These are phyloP conservation scores for Bretschneidera sinensis DNA, from an alignment of 345 rosid genomes.

Conservation along the genomic window DNA sequence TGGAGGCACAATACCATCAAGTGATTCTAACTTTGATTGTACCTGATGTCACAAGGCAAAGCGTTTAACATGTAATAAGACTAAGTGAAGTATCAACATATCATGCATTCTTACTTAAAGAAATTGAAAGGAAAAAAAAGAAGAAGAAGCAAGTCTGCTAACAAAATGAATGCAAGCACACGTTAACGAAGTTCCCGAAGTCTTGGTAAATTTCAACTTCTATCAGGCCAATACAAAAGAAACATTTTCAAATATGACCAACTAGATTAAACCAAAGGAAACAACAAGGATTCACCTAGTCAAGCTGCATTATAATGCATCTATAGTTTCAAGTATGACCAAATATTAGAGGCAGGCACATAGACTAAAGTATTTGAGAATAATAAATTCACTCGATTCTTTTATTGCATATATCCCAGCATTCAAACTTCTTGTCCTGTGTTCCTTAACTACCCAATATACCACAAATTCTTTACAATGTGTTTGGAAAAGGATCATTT, in stretches of 20 bases:
- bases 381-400: no score
- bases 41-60: constrained; percentile 47
- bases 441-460: no score
- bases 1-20: constrained; percentile 92
- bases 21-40: constrained; percentile 71
- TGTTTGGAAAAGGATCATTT: no score
- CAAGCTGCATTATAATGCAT: background rate
- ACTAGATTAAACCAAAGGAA: no score
- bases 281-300: no score
- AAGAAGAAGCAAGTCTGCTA: background rate
- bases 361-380: no score
- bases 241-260: no score
- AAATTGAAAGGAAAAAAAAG: background rate
- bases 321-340: background rate
- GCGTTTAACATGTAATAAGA: constrained; percentile 3
- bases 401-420: no score
- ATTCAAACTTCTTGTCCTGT: background rate
- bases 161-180: background rate
- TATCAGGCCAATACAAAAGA: no score
- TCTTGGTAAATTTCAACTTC: background rate
- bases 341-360: no score
- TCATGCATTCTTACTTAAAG: background rate
- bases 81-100: no score
- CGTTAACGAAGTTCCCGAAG: background rate
- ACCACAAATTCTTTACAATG: no score